phyloP scores from a whole-genome alignment of 805 yeast genomes.

The Starmerella gropengiesseri region DNA sequence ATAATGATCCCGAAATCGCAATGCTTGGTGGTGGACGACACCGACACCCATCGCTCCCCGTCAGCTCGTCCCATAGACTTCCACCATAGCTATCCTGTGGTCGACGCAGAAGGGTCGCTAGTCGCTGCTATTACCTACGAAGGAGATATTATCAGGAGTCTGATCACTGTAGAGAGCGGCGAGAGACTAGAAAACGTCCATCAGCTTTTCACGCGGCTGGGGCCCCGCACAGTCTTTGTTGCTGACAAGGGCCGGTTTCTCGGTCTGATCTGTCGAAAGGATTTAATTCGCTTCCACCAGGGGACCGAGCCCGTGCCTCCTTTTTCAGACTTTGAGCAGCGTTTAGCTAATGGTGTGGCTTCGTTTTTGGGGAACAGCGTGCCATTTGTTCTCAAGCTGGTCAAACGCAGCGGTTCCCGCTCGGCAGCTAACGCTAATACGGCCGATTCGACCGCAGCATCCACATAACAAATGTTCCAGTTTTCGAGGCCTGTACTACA shows the following conservation, averaged over 20 bases:
- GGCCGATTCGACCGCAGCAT: too few relatives aligned
- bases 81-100: slow-evolving; percentile 31
- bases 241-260: slow-evolving; percentile 46
- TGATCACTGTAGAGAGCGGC: slow-evolving; percentile 45
- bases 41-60: slow-evolving; percentile 1
- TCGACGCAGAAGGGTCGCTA: slow-evolving; percentile 27
- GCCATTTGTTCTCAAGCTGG: too few relatives aligned
- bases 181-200: slow-evolving; percentile 51
- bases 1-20: slow-evolving; percentile 47
- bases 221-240: slow-evolving; percentile 65
- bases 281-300: slow-evolving; percentile 40
- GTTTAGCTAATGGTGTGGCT: not conserved
- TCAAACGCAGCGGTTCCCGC: too few relatives aligned
- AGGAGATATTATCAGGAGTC: slow-evolving; percentile 32
- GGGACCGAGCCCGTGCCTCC: too few relatives aligned
- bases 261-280: slow-evolving; percentile 82
- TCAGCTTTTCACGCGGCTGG: slow-evolving; percentile 63
- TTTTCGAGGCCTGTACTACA: too few relatives aligned
- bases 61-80: not conserved
- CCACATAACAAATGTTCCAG: too few relatives aligned
- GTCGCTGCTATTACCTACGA: slow-evolving; percentile 27
- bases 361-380: not conserved
- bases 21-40: slow-evolving; percentile 21
- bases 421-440: too few relatives aligned
- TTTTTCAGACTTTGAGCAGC: slow-evolving; percentile 8